A percentile compares a stretch with the other conserved stretches of the same genome.
Evolutionary conservation across 202 grass and related monocot species (phyloP).

Genomic region (Setaria italica): DNA sequence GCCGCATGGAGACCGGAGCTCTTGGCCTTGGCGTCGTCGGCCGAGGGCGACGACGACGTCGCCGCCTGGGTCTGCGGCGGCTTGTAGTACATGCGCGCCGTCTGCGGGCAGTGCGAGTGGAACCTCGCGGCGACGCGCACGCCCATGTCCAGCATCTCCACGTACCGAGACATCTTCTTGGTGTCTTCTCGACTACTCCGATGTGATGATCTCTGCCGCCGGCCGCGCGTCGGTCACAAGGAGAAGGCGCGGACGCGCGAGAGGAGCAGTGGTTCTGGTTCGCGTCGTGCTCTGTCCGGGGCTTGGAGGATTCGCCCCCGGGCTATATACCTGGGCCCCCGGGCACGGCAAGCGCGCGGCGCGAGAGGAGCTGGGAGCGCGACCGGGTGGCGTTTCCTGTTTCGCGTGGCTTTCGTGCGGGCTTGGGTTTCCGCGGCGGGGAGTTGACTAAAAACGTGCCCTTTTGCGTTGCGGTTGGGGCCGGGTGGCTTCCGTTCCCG

Average conservation of each 20-base stretch:
- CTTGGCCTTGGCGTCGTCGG: background rate
- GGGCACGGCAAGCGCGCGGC: too few relatives aligned
- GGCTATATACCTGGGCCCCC: background rate
- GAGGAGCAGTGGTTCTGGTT: background rate
- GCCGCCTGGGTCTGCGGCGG: constrained; percentile 44
- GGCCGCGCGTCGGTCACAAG: background rate
- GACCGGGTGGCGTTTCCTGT: background rate
- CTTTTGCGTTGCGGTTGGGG: background rate
- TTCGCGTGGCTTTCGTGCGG: constrained; percentile 7
- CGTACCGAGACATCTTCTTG: constrained; percentile 54
- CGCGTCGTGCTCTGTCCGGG: background rate
- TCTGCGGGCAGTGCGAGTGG: constrained; percentile 78
- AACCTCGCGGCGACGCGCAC: constrained; percentile 67
- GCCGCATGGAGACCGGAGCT: background rate
- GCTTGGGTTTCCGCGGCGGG: background rate
- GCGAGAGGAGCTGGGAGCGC: background rate
- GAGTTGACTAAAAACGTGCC: constrained; percentile 20
- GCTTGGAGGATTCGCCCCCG: background rate
- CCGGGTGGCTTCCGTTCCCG: background rate
- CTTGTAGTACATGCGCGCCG: constrained; percentile 83
- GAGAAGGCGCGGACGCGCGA: background rate
- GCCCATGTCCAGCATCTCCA: constrained; percentile 77
- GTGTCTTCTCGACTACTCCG: background rate
- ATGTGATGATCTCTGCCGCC: background rate
- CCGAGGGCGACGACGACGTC: background rate